Base-by-base conservation (phyloP, 805 yeast genomes). In the Zygosaccharomyces bailii region DNA sequence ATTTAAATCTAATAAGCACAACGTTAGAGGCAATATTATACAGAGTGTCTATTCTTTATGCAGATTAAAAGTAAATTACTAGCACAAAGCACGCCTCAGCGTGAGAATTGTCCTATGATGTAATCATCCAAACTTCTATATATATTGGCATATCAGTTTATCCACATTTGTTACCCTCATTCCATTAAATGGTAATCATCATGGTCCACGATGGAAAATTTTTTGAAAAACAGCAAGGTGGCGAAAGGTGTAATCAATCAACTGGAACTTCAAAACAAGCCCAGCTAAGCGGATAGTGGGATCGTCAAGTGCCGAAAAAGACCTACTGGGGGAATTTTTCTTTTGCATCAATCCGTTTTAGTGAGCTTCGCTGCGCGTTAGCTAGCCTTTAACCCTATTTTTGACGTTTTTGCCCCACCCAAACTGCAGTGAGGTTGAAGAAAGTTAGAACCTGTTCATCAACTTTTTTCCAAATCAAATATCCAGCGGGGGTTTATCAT, bases 281-380 rank as follows among this genome's bases (percentile, higher is more conserved):
- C 32, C 20, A 25, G 11, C 32, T 37, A 7, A 8, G 10, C 40
- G 40, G 40, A 37, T 14, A 37, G 40, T 37, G 40, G 40, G 40
- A 37, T 37, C 40, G 18, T 37, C 20, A 32, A 37, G 40, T 37
- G 40, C 21, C 23, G 52, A 45, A 39, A 29, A 47, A 40, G 49
- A 48, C 43, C 49, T 44, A 37, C 40, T 43, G 52, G 52, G 35
- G 49, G 52, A 37, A 35, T 31, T 39, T 34, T 39, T 14, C 29
- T 31, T 31, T 31, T 31, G 34, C 34, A 38, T 48, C 37, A 38
- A 45, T 44, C 48, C 48, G 43, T 45, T 44, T 43, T 39, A 32
- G 37, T 27, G 38, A 37, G 42, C 38, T 37, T 38, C 35, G 46
- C 42, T 35, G 42, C 36, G 45, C 35, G 39, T 23, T 38, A 38